Evolutionary conservation across 2,329 filamentous ascomycete genomes (phyloP), one percentile per base, ranked within the genome.

Genomic region (Teratosphaeria destructans): DNA sequence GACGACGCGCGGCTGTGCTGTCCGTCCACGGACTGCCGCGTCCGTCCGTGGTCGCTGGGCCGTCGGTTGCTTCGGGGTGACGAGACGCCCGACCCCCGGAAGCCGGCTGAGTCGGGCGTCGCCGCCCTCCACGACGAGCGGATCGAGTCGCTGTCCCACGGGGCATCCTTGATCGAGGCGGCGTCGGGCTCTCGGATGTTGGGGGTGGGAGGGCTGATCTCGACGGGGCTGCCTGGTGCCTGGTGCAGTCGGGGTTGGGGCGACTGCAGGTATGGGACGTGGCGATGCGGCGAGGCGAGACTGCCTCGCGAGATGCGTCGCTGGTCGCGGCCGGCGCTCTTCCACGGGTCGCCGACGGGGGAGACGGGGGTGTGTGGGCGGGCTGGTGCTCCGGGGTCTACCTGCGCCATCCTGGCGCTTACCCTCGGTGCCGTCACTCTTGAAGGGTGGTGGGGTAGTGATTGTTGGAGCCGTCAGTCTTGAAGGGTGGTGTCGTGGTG

Each of bases 141-240:
- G 19, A 62, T 57, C n/a, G 62, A 61, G 19, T 59, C 60, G n/a
- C 66, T 61, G 10, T 55, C 60, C 23, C 60, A 26, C 19, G 56
- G 47, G 35, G 47, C 39, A 16, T 64, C 53, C 11, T 58, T 61
- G 53, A 71, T 68, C 16, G 68, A 67, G 27, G 68, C 71, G 12
- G 62, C 63, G 43, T 72, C 71, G 2, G 66, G 61, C 37, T 69
- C 67, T 55, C 66, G 61, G 11, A 72, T 65, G 56, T 61, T 65
- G 32, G 62, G 63, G 26, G 65, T 61, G 12, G 69, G 69, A 8
- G 69, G 70, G 39, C 61, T 69, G 61, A 72, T 71, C 59, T 61
- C 71, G 35, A 71, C 69, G 1, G 70, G 70, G 57, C 69, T 72
- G 14, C 67, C 61, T 5, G 71, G 70, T 14, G 71, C 65, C 35